phyloP scores from a whole-genome alignment of 768 basidiomycete genomes.

The Lanmaoa pseudosensibilis region DNA sequence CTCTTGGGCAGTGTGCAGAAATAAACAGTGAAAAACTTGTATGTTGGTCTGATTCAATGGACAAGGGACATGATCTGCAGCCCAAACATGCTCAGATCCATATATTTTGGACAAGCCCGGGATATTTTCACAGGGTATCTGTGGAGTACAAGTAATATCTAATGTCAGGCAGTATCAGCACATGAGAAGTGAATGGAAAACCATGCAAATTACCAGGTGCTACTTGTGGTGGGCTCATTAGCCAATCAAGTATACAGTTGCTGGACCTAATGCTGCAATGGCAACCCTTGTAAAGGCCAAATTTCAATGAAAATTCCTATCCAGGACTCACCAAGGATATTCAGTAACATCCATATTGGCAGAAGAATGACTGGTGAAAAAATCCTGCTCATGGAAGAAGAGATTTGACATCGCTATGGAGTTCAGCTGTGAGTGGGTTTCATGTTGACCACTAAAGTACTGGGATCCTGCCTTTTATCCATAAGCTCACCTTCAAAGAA shows the following conservation, averaged over 20 bases:
- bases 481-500: background rate
- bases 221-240: background rate
- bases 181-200: no score
- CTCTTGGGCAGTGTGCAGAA: background rate
- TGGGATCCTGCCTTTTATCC: constrained; percentile 13
- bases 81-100: background rate
- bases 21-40: background rate
- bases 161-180: background rate
- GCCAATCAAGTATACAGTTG: background rate
- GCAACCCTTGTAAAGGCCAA: background rate
- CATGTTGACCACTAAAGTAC: background rate
- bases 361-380: background rate
- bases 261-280: background rate
- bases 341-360: no score
- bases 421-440: background rate
- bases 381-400: background rate
- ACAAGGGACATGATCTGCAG: background rate
- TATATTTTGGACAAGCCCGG: background rate
- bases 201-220: background rate
- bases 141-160: background rate
- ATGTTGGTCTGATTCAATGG: background rate
- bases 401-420: background rate
- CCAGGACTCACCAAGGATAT: background rate
- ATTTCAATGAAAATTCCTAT: background rate
- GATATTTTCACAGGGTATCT: background rate